These are phyloP conservation scores for Fusarium penzigii DNA, from an alignment of 2,329 filamentous ascomycete species.

Conservation along the genomic window DNA sequence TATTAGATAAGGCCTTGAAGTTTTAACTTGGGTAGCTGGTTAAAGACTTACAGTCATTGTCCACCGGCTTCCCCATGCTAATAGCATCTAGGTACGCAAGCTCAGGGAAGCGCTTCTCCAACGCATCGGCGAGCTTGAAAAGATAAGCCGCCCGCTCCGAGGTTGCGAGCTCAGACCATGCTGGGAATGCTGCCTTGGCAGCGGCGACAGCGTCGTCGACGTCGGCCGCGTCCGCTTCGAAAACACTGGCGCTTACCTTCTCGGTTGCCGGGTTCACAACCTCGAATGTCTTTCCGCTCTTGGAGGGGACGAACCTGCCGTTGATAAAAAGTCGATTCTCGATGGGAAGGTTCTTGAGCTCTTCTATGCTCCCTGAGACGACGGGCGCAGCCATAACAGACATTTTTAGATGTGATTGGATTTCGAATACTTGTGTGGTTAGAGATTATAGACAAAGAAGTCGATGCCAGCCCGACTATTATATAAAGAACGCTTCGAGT, in stretches of 20 bases:
- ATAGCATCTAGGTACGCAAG: conserved; percentile 13
- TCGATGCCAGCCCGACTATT: neutral
- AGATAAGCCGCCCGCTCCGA: conserved; percentile 6
- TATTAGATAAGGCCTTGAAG: neutral
- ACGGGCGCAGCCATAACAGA: neutral
- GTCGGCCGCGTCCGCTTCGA: conserved; percentile 14
- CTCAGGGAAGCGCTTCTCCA: conserved; percentile 9
- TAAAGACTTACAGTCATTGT: neutral
- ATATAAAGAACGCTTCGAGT: neutral
- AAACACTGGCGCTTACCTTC: conserved; percentile 18
- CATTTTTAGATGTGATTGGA: neutral
- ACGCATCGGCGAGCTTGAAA: conserved; percentile 12
- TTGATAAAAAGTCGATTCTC: conserved; percentile 12
- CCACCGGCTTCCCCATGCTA: conserved; percentile 14
- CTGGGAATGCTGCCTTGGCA: conserved; percentile 12
- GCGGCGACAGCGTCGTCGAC: conserved; percentile 14
- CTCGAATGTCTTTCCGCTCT: conserved; percentile 17
- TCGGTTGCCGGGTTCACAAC: conserved; percentile 26
- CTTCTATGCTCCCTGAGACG: neutral
- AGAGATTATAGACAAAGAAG: neutral
- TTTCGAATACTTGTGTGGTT: neutral
- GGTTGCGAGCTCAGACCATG: conserved; percentile 6
- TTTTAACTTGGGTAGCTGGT: no score
- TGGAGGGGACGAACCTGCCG: conserved; percentile 11
- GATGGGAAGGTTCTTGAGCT: neutral